Evolutionary conservation across 208 protist genomes (phyloP).

Genomic region (Acanthamoeba triangularis): DNA sequence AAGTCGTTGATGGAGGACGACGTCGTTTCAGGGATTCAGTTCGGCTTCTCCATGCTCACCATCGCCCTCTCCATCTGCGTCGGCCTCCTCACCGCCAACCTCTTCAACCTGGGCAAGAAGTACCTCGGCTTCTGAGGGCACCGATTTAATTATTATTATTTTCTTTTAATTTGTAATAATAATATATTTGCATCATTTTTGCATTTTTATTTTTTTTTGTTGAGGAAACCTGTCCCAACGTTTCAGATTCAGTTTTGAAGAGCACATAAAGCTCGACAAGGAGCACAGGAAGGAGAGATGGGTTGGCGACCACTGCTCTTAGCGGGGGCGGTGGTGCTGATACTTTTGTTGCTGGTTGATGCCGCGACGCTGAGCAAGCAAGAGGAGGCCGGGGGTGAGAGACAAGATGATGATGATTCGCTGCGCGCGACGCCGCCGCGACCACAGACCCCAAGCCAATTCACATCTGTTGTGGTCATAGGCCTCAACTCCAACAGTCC

Average conservation of each 20-base stretch:
- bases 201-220: too few species aligned
- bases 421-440: background rate
- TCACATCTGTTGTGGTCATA: background rate
- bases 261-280: background rate
- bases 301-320: background rate
- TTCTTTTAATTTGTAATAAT: too few species aligned
- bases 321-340: background rate
- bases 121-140: constrained; percentile 41
- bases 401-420: background rate
- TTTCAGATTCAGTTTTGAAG: background rate
- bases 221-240: background rate
- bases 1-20: constrained; percentile 58
- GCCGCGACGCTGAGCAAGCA: too few species aligned
- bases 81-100: constrained; percentile 43
- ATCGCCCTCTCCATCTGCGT: constrained; percentile 68
- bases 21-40: constrained; percentile 49
- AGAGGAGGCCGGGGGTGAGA: too few species aligned
- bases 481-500: background rate
- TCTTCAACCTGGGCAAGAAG: constrained; percentile 67
- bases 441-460: background rate
- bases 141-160: too few species aligned
- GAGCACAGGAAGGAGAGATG: background rate
- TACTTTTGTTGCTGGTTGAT: background rate
- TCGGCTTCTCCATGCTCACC: constrained; percentile 73
- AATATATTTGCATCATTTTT: too few species aligned